These are phyloP conservation scores for Phoma sp. DNA, from an alignment of 2,329 filamentous ascomycete species.

Conservation along the genomic window DNA sequence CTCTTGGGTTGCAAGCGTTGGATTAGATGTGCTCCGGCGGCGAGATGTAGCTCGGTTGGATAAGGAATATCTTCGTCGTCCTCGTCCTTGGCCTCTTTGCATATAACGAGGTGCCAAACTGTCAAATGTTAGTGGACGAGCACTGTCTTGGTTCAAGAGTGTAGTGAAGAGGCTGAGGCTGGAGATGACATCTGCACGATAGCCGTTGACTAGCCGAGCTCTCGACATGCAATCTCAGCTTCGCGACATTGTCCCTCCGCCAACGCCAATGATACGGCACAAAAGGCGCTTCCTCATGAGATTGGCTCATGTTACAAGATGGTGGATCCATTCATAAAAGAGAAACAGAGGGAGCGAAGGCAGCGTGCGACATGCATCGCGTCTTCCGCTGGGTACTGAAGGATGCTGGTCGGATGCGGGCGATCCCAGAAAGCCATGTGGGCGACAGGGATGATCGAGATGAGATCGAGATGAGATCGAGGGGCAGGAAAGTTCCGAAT, in stretches of 20 bases:
- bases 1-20: constrained; percentile 18
- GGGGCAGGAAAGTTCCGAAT: constrained; percentile 30
- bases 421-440: constrained; percentile 44
- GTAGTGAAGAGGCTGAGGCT: constrained; percentile 19
- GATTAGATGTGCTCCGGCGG: constrained; percentile 35
- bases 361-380: background rate
- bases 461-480: constrained; percentile 9
- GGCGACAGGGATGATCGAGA: constrained; percentile 38
- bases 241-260: background rate
- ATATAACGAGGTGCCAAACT: constrained; percentile 25
- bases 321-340: background rate
- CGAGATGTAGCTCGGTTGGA: constrained; percentile 32
- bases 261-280: background rate
- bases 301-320: background rate
- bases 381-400: background rate
- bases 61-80: constrained; percentile 45
- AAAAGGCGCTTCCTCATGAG: too few relatives aligned
- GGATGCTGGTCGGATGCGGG: background rate
- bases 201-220: background rate
- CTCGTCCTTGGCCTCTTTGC: constrained; percentile 44
- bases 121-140: background rate
- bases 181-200: constrained; percentile 24
- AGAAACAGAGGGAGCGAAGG: background rate
- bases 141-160: background rate
- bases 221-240: too few relatives aligned